Conservation (phyloP, 805 yeast genomes). For the Wickerhamomyces canadensis region DNA sequence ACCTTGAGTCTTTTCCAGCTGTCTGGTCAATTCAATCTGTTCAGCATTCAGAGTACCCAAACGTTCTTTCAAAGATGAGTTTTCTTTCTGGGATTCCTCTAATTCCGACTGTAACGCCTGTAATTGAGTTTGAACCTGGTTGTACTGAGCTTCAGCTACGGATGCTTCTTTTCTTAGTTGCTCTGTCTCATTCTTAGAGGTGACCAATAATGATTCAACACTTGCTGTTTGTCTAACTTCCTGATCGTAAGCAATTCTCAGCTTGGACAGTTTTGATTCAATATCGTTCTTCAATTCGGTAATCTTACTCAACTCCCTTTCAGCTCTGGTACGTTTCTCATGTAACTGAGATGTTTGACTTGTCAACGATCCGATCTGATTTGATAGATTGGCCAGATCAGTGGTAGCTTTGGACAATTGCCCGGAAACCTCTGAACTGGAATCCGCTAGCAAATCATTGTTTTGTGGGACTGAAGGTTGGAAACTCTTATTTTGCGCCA, state of each 20-base stretch:
- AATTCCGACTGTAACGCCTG: constrained; percentile 53
- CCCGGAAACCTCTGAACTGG: constrained; percentile 46
- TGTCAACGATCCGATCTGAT: constrained; percentile 75
- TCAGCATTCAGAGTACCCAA: constrained; percentile 65
- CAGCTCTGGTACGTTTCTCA: constrained; percentile 68
- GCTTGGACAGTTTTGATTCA: constrained; percentile 58
- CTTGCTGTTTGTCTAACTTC: constrained; percentile 74
- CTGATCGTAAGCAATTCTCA: constrained; percentile 67
- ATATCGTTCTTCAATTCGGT: constrained; percentile 64
- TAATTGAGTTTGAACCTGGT: constrained; percentile 61
- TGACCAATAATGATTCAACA: constrained; percentile 57
- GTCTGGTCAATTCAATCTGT: constrained; percentile 51
- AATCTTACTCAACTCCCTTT: constrained; percentile 67
- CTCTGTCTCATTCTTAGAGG: constrained; percentile 62
- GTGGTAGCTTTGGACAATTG: constrained; percentile 74
- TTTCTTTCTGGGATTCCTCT: constrained; percentile 65
- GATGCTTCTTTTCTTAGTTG: constrained; percentile 66
- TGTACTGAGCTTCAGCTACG: constrained; percentile 71
- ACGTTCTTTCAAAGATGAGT: constrained; percentile 59
- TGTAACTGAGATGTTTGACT: constrained; percentile 67
- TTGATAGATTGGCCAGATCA: constrained; percentile 81
- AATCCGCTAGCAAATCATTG: constrained; percentile 50
- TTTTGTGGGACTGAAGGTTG: constrained; percentile 16
- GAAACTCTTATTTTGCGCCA: not conserved
- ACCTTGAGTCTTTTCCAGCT: constrained; percentile 43